These are phyloP conservation scores for Populus ilicifolia DNA, from an alignment of 345 rosid genomes.

Conservation along the genomic window DNA sequence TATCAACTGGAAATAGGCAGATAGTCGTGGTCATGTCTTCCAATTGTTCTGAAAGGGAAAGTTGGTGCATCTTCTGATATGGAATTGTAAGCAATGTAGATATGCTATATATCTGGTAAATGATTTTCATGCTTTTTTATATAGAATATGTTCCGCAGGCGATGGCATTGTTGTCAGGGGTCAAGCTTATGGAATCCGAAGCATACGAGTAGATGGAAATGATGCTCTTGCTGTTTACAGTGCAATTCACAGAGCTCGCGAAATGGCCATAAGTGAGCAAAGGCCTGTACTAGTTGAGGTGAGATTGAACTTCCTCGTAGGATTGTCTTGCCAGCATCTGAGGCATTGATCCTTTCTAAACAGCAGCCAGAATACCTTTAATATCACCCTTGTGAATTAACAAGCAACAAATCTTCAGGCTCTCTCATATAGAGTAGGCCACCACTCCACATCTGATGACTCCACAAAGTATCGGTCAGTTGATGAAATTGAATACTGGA, in stretches of 20 bases:
- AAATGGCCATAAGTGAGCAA: constrained; percentile 62
- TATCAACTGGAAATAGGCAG: not conserved
- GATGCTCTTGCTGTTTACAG: constrained; percentile 86
- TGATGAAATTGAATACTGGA: constrained; percentile 75
- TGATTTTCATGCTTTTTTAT: not conserved
- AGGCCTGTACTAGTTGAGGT: constrained; percentile 89
- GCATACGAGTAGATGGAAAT: constrained; percentile 89
- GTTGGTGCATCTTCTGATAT: not conserved
- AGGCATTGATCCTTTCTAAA: not conserved
- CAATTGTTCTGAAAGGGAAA: not conserved
- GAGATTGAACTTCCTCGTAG: not conserved
- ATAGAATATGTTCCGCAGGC: constrained; percentile 41
- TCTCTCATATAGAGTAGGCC: constrained; percentile 79
- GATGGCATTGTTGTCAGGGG: constrained; percentile 85
- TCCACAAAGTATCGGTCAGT: constrained; percentile 79
- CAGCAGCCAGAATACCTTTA: not conserved
- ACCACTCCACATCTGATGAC: constrained; percentile 94
- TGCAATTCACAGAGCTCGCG: constrained; percentile 68
- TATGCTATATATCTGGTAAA: not conserved
- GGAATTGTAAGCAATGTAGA: not conserved
- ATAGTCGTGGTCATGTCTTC: not conserved
- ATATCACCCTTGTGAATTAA: not conserved
- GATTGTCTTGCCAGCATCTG: not conserved
- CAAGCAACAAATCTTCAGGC: constrained; percentile 45
- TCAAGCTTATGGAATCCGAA: constrained; percentile 73